Base-by-base conservation (phyloP, 805 yeast genomes). In the Grigorovia transvaalensis region DNA sequence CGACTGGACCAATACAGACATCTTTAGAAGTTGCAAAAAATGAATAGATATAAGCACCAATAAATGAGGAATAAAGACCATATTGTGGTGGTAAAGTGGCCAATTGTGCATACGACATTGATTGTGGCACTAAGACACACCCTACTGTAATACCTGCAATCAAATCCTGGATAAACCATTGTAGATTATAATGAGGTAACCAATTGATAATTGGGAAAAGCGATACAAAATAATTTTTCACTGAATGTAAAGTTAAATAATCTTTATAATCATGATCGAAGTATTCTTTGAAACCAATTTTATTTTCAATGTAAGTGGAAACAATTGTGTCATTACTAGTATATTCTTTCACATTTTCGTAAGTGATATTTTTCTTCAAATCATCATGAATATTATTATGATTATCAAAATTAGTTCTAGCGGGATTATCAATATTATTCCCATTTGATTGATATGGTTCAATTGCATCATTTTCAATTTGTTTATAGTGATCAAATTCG, bases 1-100 rank as follows among this genome's bases (percentile, higher is more conserved):
- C 97, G 41, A 90, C 97, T 11, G 97, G 97, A 29, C 97, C 97
- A 60, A 90, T 89, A 54, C 95, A 85, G 42, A 90, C 96, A 74
- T 90, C 97, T 68, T 90, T 90, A 23, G 95, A 85, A 13, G 97
- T 90, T 13, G 97, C 97, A 70, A 90, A 90, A 61, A 90, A 78
- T 48, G 95, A 84, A 68, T 90, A 90, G 50, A 85, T 79, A 62
- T 88, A 77, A 12, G 89, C 95, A 64, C 97, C 97, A 47, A 90
- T 83, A 62, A 90, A 90, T 0, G 95, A 86, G 13, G 96, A 87
- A 69, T 90, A 90, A 47, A 90, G 77, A 48, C 97, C 97, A 60
- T 82, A 90, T 66, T 89, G 84, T 6, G 96, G 81, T 5, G 81
- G 74, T 54, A 90, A 75, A 5, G 85, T 82, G 6, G 97, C 97